Evolutionary conservation across 495 filamentous ascomycete species (phyloP), one percentile per base, ranked within the genome.

Genomic region (Jackrogersella multiformis): DNA sequence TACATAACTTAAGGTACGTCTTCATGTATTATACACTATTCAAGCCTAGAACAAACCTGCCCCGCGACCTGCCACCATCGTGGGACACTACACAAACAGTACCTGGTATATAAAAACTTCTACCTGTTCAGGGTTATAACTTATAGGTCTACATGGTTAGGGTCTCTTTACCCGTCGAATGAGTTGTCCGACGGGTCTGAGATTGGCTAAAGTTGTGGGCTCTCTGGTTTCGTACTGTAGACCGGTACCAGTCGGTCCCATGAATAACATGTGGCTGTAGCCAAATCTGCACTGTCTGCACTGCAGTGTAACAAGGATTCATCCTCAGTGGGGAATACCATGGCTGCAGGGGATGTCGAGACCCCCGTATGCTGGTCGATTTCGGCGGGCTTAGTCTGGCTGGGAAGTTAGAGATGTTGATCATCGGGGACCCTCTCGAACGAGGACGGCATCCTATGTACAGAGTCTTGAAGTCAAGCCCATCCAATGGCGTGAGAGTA

Each of bases 301-400:
- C n/a, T n/a, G n/a, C 62, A 62, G 63, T 70, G 68, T 63, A 70
- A 70, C 68, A 58, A 70, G 68, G 68, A 70, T 70, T 61, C 56
- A 70, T 70, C 68, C 68, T 66, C 68, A 65, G 63, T 66, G 61
- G 68, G 62, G 68, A 51, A 51, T 46, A 26, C 42, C 41, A 34
- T 54, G 53, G 41, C 36, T 64, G 36, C 55, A 60, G 56, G 61
- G 60, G 61, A 48, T 38, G 30, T 51, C 26, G 28, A 57, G n/a
- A 20, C 45, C 56, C 60, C 55, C 34, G 61, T 52, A 64, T 56
- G 66, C 61, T 65, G 55, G 66, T 65, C 57, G 21, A 28, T 61
- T 69, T 65, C 26, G 66, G 42, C 66, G 66, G 52, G 24, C 55
- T 53, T 52, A 41, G n/a, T 46, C 35, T 57, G 53, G 44, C 60